Conservation (phyloP, 495 filamentous ascomycete genomes). For the Terfezia boudieri region DNA sequence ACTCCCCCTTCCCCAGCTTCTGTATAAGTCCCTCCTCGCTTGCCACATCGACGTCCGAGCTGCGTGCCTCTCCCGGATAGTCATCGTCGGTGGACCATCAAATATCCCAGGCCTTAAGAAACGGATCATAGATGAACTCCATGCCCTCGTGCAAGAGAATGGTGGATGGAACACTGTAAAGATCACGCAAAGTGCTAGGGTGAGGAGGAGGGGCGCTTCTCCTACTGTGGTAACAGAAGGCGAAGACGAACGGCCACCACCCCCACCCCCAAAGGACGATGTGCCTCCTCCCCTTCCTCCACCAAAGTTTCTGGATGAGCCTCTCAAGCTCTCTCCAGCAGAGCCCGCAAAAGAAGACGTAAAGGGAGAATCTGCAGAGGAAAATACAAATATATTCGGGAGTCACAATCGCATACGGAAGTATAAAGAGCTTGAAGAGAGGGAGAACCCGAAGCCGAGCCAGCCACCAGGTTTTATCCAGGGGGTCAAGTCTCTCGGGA, state of each 20-base stretch:
- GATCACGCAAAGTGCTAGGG: slow-evolving; percentile 18
- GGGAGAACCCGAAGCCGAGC: slow-evolving; percentile 27
- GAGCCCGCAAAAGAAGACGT: slow-evolving; percentile 18
- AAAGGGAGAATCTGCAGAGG: slow-evolving; percentile 21
- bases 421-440: slow-evolving; percentile 33
- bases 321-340: neutral
- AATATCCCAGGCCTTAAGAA: slow-evolving; percentile 57
- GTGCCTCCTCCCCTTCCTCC: neutral
- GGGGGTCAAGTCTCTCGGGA: slow-evolving; percentile 59
- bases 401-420: slow-evolving; percentile 37
- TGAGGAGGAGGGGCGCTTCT: slow-evolving; percentile 2
- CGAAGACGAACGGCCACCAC: slow-evolving; percentile 4
- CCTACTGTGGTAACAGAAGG: too few relatives aligned
- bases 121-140: slow-evolving; percentile 59
- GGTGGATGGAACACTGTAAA: slow-evolving; percentile 48
- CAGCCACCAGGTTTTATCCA: slow-evolving; percentile 37
- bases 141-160: slow-evolving; percentile 32
- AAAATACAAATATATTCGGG: slow-evolving; percentile 8
- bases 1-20: slow-evolving; percentile 44
- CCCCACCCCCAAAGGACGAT: slow-evolving; percentile 2
- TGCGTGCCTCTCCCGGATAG: slow-evolving; percentile 71
- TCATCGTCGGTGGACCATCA: slow-evolving; percentile 66
- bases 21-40: slow-evolving; percentile 51
- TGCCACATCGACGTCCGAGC: slow-evolving; percentile 64
- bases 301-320: neutral